These are phyloP conservation scores for Escallonia rubra DNA, from an alignment of 129 eudicot species.

Conservation along the genomic window DNA sequence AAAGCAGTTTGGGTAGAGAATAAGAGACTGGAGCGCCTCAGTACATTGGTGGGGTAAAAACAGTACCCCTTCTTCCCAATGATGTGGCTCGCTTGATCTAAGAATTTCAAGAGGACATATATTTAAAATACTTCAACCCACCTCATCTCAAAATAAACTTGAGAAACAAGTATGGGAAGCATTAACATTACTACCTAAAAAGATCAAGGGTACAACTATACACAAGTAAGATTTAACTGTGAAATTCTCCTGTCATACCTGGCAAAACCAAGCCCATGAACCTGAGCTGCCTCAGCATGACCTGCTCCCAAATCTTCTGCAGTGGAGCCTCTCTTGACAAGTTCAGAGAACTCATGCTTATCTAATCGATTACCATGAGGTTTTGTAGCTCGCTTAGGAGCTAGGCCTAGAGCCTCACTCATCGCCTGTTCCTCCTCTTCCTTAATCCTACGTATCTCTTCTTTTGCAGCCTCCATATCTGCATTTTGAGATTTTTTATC, in stretches of 20 bases:
- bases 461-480: conserved; percentile 74
- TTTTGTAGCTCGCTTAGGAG: conserved; percentile 75
- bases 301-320: conserved; percentile 99
- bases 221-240: no score
- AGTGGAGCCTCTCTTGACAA: conserved; percentile 88
- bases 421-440: conserved; percentile 98
- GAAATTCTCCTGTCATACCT: conserved; percentile 35
- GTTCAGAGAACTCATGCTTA: conserved; percentile 93
- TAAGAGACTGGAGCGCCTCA: no score
- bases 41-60: no score
- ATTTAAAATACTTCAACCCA: no score
- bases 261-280: conserved; percentile 91
- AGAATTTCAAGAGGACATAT: no score
- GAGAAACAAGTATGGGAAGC: no score
- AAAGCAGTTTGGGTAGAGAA: no score
- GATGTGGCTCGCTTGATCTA: no score
- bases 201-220: no score
- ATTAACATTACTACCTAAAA: no score
- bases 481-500: conserved; percentile 53
- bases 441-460: conserved; percentile 83
- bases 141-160: no score
- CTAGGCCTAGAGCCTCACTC: conserved; percentile 97
- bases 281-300: conserved; percentile 94
- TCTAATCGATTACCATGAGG: conserved; percentile 80
- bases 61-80: no score